Conservation (phyloP, 257 asterid species). For the Orobanche coerulescens region DNA sequence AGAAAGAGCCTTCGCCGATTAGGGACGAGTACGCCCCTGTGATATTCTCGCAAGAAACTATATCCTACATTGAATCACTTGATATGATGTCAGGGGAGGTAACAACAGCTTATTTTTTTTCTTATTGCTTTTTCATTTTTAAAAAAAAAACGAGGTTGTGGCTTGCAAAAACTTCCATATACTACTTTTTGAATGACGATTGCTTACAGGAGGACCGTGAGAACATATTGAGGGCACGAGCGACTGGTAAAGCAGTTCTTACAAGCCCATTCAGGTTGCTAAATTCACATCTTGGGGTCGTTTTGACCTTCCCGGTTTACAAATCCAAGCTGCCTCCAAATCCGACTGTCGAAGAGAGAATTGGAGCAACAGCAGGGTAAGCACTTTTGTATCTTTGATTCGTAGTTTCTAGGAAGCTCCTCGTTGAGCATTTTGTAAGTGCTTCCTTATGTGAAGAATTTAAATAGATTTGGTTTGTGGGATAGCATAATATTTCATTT, state of each 20-base stretch:
- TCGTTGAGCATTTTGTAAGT: too few relatives aligned
- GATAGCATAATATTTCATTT: too few relatives aligned
- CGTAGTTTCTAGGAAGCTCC: not conserved
- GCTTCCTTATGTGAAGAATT: too few relatives aligned
- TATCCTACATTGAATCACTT: conserved; percentile 72
- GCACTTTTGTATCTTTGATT: conserved; percentile 13
- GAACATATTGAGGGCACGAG: conserved; percentile 79
- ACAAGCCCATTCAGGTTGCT: conserved; percentile 83
- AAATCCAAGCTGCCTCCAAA: conserved; percentile 50
- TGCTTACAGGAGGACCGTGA: conserved; percentile 82
- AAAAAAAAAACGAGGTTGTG: too few relatives aligned
- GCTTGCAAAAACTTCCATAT: not conserved
- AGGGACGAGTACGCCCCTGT: conserved; percentile 91
- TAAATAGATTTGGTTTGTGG: too few relatives aligned
- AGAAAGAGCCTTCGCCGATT: conserved; percentile 69
- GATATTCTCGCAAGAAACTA: conserved; percentile 83
- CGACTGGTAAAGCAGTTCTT: conserved; percentile 91
- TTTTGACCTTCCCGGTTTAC: conserved; percentile 87
- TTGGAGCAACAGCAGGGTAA: conserved; percentile 82
- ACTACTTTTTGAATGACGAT: conserved; percentile 14
- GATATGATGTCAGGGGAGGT: conserved; percentile 99
- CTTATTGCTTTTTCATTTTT: not conserved
- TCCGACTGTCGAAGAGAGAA: conserved; percentile 62
- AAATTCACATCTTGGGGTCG: conserved; percentile 84
- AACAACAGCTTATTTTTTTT: not conserved